Base-by-base conservation (phyloP, 176 grass and related monocot genomes). In the Ananas comosus region DNA sequence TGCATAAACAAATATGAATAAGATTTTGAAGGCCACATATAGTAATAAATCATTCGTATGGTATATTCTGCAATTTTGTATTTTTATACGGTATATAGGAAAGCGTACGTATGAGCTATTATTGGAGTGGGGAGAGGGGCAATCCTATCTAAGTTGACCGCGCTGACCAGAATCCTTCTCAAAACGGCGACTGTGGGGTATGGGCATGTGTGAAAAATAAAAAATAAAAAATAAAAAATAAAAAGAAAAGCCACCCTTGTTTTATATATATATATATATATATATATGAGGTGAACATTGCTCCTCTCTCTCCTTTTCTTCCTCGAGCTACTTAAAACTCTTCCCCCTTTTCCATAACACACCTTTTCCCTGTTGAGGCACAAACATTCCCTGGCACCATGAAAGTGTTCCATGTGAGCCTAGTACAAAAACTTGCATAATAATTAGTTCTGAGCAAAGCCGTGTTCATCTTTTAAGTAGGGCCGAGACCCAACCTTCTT, bases 101-200 rank as follows among this genome's bases (percentile, higher is more conserved):
- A 64, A 21, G 1, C 4, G 16, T 11, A 57, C 10, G 21, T 11
- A 57, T 11, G 21, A 50, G 42, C 53, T 18, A 67, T 29, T 47
- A 63, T 50, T 63, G 51, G 47, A 6, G 33, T 10, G 48, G 12
- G 18, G 50, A 66, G 47, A 53, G 12, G 1, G 10, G 51, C 13
- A 22, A 79, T 70, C 70, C 14, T 50, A 78, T 64, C 75, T 9
- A 21, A 53, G 13, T 80, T 80, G 79, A 73, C 75, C 50, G 67
- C 76, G 51, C 72, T 85, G 73, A 80, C 78, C 65, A 53, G 73
- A 73, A 80, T 80, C 73, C 74, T 70, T 28, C 64, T 49, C 48
- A 50, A 64, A 76, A 77, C 25, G 25, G 22, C 22, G 61, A 9
- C 10, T 27, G 11, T 59, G 28, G 50, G 50, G 12, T 42, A 0